Evolutionary conservation across 176 grass and related monocot genomes (phyloP).

Genomic region (Zizania latifolia): DNA sequence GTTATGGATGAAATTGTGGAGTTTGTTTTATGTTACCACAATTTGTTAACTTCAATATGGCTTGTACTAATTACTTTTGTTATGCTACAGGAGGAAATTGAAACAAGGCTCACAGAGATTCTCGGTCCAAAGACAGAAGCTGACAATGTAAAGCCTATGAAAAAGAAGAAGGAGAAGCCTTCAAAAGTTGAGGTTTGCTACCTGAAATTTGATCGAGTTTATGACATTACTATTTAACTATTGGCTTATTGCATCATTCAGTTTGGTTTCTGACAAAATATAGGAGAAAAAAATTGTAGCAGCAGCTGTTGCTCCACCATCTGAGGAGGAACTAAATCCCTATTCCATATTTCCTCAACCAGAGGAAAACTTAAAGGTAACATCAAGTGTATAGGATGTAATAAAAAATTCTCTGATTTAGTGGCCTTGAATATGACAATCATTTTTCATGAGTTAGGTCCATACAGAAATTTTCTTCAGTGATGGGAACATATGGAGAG

Average conservation of each 20-base stretch:
- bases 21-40: neutral
- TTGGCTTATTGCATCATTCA: neutral
- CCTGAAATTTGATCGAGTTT: neutral
- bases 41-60: neutral
- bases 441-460: slow-evolving; percentile 43
- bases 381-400: neutral
- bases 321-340: slow-evolving; percentile 92
- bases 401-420: slow-evolving; percentile 7
- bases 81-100: slow-evolving; percentile 69
- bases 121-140: slow-evolving; percentile 84
- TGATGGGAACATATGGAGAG: slow-evolving; percentile 84
- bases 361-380: slow-evolving; percentile 83
- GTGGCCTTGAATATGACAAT: neutral
- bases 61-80: neutral
- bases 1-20: neutral
- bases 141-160: slow-evolving; percentile 86
- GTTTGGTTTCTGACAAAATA: slow-evolving; percentile 20
- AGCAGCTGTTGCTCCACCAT: slow-evolving; percentile 36
- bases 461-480: slow-evolving; percentile 97
- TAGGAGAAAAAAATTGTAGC: slow-evolving; percentile 68
- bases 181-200: slow-evolving; percentile 74
- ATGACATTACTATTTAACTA: neutral
- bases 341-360: slow-evolving; percentile 87
- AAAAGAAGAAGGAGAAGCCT: slow-evolving; percentile 94
- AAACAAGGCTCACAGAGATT: slow-evolving; percentile 65